Evolutionary conservation across 345 rosid species (phyloP).

Genomic region (Dovyalis caffra): DNA sequence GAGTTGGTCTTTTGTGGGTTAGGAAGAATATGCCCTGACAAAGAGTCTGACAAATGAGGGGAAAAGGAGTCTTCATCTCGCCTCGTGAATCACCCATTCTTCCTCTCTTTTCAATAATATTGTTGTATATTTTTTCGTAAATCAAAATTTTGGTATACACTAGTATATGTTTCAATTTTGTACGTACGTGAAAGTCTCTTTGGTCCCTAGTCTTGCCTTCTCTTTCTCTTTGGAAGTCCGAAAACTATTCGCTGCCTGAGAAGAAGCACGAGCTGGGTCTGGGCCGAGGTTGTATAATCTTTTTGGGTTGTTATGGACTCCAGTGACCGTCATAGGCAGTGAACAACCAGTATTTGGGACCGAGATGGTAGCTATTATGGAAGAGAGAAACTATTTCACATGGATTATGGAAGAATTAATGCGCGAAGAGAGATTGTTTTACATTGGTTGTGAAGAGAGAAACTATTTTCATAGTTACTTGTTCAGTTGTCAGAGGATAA

Average conservation of each 20-base stretch:
- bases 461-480: too few relatives aligned
- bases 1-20: slow-evolving; percentile 5
- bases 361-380: too few relatives aligned
- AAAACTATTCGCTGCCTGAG: not conserved
- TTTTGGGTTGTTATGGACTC: not conserved
- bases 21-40: slow-evolving; percentile 41
- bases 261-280: not conserved
- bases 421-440: too few relatives aligned
- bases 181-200: too few relatives aligned
- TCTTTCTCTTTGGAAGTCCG: too few relatives aligned
- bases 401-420: too few relatives aligned
- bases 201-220: too few relatives aligned
- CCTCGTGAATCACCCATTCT: slow-evolving; percentile 30
- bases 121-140: not conserved
- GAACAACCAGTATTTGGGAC: too few relatives aligned
- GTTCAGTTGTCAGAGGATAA: too few relatives aligned
- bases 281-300: not conserved
- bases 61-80: slow-evolving; percentile 7
- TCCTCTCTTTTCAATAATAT: slow-evolving; percentile 13
- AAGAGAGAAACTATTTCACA: too few relatives aligned
- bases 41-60: slow-evolving; percentile 12
- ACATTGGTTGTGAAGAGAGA: too few relatives aligned
- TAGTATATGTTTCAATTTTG: not conserved
- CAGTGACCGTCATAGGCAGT: not conserved
- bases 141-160: not conserved